phyloP scores from a whole-genome alignment of 345 rosid genomes.

The Anastatica hierochuntica region DNA sequence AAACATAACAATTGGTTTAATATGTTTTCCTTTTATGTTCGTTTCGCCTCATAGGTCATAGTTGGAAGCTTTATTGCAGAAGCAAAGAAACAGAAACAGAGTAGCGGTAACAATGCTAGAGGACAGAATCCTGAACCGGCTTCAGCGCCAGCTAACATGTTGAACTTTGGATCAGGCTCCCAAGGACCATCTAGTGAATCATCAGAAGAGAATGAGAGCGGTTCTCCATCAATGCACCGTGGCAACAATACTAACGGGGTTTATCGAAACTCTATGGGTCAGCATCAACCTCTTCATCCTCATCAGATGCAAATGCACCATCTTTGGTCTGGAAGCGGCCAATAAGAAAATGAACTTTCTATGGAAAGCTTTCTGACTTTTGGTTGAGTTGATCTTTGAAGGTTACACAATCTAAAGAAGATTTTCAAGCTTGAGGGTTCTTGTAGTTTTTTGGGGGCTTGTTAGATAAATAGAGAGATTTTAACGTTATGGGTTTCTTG shows the following conservation, averaged over 20 bases:
- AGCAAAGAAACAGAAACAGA: conserved; percentile 41
- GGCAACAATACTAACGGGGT: conserved; percentile 11
- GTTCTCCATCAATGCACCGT: conserved; percentile 12
- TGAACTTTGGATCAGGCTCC: conserved; percentile 67
- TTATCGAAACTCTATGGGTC: conserved; percentile 9
- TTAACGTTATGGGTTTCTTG: no score
- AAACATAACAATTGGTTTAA: background rate
- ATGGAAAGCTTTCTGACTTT: background rate
- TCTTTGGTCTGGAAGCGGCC: conserved; percentile 12
- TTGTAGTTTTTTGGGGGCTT: no score
- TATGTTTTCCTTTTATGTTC: conserved; percentile 3
- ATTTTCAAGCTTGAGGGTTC: no score
- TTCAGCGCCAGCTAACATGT: conserved; percentile 39
- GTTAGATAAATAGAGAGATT: no score
- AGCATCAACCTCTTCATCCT: conserved; percentile 13
- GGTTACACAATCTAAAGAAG: background rate
- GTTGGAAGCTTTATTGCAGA: conserved; percentile 80
- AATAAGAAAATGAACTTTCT: background rate
- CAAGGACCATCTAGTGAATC: conserved; percentile 72
- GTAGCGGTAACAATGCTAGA: background rate
- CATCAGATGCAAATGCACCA: conserved; percentile 17
- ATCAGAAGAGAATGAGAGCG: conserved; percentile 55
- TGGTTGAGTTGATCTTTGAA: no score
- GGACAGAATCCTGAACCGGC: conserved; percentile 44
- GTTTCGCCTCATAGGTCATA: conserved; percentile 41